phyloP scores from a whole-genome alignment of 345 rosid genomes.

The Salix udensis region DNA sequence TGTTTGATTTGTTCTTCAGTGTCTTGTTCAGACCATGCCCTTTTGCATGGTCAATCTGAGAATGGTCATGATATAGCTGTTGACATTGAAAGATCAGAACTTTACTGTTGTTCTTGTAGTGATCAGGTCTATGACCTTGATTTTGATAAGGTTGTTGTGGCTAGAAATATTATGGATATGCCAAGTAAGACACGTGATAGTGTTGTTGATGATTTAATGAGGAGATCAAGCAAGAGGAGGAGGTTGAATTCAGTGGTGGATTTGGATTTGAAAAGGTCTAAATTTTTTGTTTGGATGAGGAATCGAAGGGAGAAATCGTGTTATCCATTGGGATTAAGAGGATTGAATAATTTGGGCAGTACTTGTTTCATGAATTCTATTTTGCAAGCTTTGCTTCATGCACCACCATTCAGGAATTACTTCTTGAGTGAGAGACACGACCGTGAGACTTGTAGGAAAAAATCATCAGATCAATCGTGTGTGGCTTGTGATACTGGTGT shows the following conservation, averaged over 20 bases:
- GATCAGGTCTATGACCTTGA: conserved; percentile 35
- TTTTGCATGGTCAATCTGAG: conserved; percentile 17
- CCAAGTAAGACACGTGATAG: conserved; percentile 6
- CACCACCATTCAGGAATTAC: conserved; percentile 28
- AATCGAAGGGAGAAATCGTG: conserved; percentile 29
- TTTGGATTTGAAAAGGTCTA: conserved; percentile 50
- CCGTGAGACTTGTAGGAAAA: conserved; percentile 20
- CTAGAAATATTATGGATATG: conserved; percentile 19
- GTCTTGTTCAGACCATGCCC: conserved; percentile 18
- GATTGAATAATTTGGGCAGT: conserved; percentile 30
- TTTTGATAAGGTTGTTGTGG: conserved; percentile 27
- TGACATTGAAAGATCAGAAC: conserved; percentile 31
- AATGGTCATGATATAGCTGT: conserved; percentile 24
- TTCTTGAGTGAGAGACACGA: conserved; percentile 26
- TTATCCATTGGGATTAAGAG: conserved; percentile 30
- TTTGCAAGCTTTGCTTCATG: conserved; percentile 31
- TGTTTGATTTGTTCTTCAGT: conserved; percentile 23
- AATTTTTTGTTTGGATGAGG: conserved; percentile 21
- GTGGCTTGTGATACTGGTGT: conserved; percentile 25
- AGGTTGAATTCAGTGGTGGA: conserved; percentile 33
- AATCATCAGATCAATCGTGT: conserved; percentile 22
- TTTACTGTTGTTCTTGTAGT: conserved; percentile 23
- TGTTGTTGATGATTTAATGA: conserved; percentile 9
- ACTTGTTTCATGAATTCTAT: conserved; percentile 35
- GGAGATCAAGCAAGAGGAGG: conserved; percentile 31